A percentile compares a stretch with the other conserved stretches of the same genome.
These are phyloP conservation scores for Xylaria multiplex DNA, from an alignment of 2,329 filamentous ascomycete species.

Conservation along the genomic window DNA sequence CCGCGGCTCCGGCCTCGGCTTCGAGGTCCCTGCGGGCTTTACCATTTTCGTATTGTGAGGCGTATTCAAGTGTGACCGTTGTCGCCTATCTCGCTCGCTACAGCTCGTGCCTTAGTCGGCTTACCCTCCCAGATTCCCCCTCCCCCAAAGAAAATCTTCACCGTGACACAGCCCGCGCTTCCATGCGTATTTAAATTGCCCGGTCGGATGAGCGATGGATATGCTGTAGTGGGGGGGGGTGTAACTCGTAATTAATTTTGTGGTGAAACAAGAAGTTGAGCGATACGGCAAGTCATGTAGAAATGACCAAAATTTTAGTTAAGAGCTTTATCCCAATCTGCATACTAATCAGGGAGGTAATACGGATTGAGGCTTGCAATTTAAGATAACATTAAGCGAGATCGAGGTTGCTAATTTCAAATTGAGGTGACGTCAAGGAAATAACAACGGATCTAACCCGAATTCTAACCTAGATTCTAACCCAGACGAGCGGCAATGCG, in stretches of 20 bases:
- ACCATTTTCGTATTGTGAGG: constrained; percentile 26
- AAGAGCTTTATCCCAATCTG: constrained; percentile 1
- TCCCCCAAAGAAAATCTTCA: not conserved
- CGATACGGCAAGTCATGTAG: constrained; percentile 20
- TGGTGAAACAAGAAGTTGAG: constrained; percentile 8
- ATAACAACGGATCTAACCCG: constrained; percentile 12
- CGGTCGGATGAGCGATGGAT: not conserved
- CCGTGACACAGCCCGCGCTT: constrained; percentile 17
- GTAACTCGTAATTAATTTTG: constrained; percentile 6
- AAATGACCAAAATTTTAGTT: not conserved
- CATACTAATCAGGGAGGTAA: not conserved
- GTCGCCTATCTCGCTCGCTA: constrained; percentile 5
- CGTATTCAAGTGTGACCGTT: not conserved
- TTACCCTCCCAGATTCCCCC: constrained; percentile 6
- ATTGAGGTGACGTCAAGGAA: constrained; percentile 36
- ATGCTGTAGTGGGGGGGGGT: not conserved
- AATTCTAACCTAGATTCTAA: not conserved
- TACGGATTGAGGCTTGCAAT: constrained; percentile 20
- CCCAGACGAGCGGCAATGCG: constrained; percentile 16
- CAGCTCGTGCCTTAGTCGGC: not conserved
- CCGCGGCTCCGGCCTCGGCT: constrained; percentile 15
- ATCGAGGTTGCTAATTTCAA: constrained; percentile 28
- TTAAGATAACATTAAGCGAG: constrained; percentile 33
- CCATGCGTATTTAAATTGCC: constrained; percentile 18
- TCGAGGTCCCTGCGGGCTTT: not conserved